Base-by-base conservation (phyloP, 345 rosid genomes). In the Eucalyptus shirleyi region DNA sequence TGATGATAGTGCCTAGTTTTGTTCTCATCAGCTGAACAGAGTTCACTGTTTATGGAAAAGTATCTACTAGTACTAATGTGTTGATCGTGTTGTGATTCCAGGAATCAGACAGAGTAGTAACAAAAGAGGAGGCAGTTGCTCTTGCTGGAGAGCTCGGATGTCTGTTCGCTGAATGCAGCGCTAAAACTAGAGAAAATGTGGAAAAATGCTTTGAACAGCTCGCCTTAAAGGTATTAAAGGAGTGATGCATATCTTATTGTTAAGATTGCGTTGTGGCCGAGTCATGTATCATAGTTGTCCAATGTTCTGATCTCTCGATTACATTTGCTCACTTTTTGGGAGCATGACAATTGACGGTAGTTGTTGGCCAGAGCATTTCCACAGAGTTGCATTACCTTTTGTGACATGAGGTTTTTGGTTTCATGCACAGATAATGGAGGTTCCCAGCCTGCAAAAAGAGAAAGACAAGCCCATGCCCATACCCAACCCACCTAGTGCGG, bases 191-290 rank as follows among this genome's bases (percentile, higher is more conserved):
- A 92, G 94, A 92, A 90, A 97, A 97, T 34, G 98, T 97, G 88
- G 96, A 95, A 82, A 96, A 93, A 87, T 96, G 99, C 92, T 97
- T 97, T 60, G 95, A 96, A 92, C 94, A 95, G 91, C 97, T 97
- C 34, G 96, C 97, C 47, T 89, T 94, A 89, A 95, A 96, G 98
- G 99, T 97, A 89, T 32, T 21, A 21, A 87, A 87, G 26, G 50
- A 50, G 45, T 87, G 49, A 51, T 55, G n/a, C 88, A 60, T 87
- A 45, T 40, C 32, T 87, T 37, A 44, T 23, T 13, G 49, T 87
- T 87, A 19, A 87, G 28, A 34, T 11, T 60, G 77, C 5, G 88
- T 30, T 9, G 49, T 2, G 1, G n/a, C 4, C 0, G n/a, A 47
- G 23, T 55, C 53, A 50, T 47, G 42, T 4, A 42, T 24, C 19